Evolutionary conservation across 495 filamentous ascomycete species (phyloP), one percentile per base, ranked within the genome.

Genomic region (Podospora comata): DNA sequence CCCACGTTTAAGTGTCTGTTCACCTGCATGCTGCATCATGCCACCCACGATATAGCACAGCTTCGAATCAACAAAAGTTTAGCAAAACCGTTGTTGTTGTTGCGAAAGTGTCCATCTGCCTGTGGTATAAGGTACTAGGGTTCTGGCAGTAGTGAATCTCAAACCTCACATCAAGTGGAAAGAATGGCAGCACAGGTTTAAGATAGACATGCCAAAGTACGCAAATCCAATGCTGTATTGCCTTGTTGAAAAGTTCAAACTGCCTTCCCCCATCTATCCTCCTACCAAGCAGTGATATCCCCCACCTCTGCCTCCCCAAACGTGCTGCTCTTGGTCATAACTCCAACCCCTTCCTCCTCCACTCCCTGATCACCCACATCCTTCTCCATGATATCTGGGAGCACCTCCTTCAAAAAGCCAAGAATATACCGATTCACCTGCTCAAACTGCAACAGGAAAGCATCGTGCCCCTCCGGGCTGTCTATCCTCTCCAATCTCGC

Each of bases 241-340:
- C 39, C 15, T 6, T 48, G 39, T 48, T 48, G 39, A 48, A 48
- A 13, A 48, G 9, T 13, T 2, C 7, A 48, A 48, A 11, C 39
- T 13, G 9, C 39, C 39, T 13, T 11, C 39, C 15, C 2, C 9
- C 5, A 6, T 16, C 39, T 32, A 32, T 20, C 57, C 2, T 23
- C 2, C 64, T 89, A 98, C 94, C 94, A 98, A 54, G 92, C 93
- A 64, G 93, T 97, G 71, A 99, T 97, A 78, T 99, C 95, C 68
- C 93, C 94, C 56, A 97, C 94, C 80, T 99, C 94, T 2, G 92
- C 92, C 80, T 97, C 93, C 5, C 94, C 94, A 80, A 97, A 96
- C 2, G 89, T 93, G 79, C 92, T 96, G 67, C 81, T 92, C 82
- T 94, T 96, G 16, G 84, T 89, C 34, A 91, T 58, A 67, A 80